These are phyloP conservation scores for Gomphus bonarii DNA, from an alignment of 1,284 basidiomycete genomes.

Conservation along the genomic window DNA sequence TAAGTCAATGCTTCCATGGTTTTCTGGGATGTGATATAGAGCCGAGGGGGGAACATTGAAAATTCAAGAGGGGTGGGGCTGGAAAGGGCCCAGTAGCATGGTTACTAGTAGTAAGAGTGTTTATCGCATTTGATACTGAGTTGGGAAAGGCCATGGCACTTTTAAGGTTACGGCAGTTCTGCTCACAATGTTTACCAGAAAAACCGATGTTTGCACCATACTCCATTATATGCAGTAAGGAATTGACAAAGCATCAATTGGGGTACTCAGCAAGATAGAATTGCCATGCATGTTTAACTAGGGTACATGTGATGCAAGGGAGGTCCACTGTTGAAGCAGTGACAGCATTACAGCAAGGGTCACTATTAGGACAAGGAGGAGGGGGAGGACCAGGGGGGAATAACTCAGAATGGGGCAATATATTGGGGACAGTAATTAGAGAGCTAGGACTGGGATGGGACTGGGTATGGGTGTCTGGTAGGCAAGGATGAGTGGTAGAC, in stretches of 20 bases:
- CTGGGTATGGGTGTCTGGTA: too few species aligned
- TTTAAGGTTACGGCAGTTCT: not conserved
- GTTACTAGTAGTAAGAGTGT: not conserved
- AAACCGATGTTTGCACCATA: not conserved
- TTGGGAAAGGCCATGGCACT: not conserved
- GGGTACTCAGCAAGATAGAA: not conserved
- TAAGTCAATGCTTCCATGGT: constrained; percentile 10
- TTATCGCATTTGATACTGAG: not conserved
- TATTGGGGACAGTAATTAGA: too few species aligned
- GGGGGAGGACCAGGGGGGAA: not conserved
- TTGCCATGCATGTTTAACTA: not conserved
- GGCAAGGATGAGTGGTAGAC: too few species aligned
- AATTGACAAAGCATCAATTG: not conserved
- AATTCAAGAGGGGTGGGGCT: constrained; percentile 15
- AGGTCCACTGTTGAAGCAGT: not conserved
- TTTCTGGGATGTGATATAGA: constrained; percentile 14
- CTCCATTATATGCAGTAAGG: not conserved
- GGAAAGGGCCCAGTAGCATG: constrained; percentile 17
- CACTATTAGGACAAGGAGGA: not conserved
- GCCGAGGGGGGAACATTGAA: constrained; percentile 10
- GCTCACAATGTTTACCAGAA: not conserved
- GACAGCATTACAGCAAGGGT: not conserved
- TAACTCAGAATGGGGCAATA: not conserved
- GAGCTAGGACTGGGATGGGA: too few species aligned
- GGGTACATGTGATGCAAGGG: not conserved